Evolutionary conservation across 352 stramenopile genomes (phyloP).

Genomic region (Pythium apleroticum): DNA sequence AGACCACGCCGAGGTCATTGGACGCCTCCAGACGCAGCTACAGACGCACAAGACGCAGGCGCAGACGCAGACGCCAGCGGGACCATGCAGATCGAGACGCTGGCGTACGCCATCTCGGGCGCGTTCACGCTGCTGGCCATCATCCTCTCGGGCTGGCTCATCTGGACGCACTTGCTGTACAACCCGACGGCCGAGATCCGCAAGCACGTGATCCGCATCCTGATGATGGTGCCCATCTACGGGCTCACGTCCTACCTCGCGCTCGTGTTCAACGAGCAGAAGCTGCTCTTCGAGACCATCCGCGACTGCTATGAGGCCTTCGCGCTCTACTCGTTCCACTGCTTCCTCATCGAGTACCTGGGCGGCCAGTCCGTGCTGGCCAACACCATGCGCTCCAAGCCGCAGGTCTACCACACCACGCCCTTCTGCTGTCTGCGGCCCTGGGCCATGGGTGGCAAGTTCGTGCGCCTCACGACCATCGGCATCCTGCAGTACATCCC

Average conservation of each 20-base stretch:
- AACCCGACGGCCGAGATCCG: conserved; percentile 79
- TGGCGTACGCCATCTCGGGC: conserved; percentile 85
- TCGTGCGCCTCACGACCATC: conserved; percentile 90
- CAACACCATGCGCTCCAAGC: conserved; percentile 84
- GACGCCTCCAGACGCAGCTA: neutral
- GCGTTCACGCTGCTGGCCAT: conserved; percentile 86
- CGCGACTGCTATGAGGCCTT: conserved; percentile 94
- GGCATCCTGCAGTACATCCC: conserved; percentile 94
- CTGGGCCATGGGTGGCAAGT: conserved; percentile 93
- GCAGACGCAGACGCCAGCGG: neutral
- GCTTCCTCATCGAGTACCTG: conserved; percentile 91
- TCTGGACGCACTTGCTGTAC: conserved; percentile 88
- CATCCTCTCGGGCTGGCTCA: conserved; percentile 82
- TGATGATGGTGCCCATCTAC: conserved; percentile 95
- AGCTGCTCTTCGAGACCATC: conserved; percentile 89
- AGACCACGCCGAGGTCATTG: neutral
- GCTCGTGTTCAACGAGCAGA: conserved; percentile 88
- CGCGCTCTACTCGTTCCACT: conserved; percentile 93
- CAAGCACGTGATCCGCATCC: conserved; percentile 92
- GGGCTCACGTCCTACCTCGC: conserved; percentile 89
- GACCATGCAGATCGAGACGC: conserved; percentile 83
- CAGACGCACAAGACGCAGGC: neutral
- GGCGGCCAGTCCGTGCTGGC: conserved; percentile 81
- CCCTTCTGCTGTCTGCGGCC: conserved; percentile 88
- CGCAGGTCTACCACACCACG: conserved; percentile 74